These are phyloP conservation scores for Sphagnum contortum DNA, from an alignment of 225 moss, liverwort and hornwort species.

Conservation along the genomic window DNA sequence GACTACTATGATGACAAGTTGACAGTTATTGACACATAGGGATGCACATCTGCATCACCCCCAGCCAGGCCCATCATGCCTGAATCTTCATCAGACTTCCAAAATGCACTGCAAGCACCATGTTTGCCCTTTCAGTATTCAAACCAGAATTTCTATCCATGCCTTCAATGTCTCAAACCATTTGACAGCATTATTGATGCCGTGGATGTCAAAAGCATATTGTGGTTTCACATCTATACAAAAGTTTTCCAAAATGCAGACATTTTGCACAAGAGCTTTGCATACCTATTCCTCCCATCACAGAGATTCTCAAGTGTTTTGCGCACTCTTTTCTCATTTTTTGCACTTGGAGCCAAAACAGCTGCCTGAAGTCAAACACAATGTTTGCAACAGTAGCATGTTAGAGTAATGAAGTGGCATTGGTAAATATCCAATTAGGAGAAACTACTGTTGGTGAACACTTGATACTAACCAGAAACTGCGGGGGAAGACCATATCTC, in stretches of 20 bases:
- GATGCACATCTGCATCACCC: slow-evolving; percentile 82
- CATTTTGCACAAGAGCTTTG: neutral
- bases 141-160: neutral
- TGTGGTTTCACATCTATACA: neutral
- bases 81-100: slow-evolving; percentile 87
- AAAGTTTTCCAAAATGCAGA: neutral
- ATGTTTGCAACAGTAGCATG: neutral
- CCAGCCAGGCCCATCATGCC: slow-evolving; percentile 86
- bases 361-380: slow-evolving; percentile 44
- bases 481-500: slow-evolving; percentile 28
- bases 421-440: neutral
- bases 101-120: slow-evolving; percentile 58
- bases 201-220: neutral
- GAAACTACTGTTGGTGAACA: neutral
- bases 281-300: slow-evolving; percentile 52
- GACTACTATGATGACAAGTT: slow-evolving; percentile 27
- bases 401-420: neutral
- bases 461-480: slow-evolving; percentile 13
- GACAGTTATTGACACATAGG: slow-evolving; percentile 83
- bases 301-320: slow-evolving; percentile 64
- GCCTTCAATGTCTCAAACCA: neutral
- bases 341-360: slow-evolving; percentile 68
- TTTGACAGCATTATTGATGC: neutral
- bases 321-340: slow-evolving; percentile 84
- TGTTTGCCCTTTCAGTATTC: neutral